Evolutionary conservation across 306 rosid genomes (phyloP), one percentile per base, ranked within the genome.

Genomic region (Medicago lupulina): DNA sequence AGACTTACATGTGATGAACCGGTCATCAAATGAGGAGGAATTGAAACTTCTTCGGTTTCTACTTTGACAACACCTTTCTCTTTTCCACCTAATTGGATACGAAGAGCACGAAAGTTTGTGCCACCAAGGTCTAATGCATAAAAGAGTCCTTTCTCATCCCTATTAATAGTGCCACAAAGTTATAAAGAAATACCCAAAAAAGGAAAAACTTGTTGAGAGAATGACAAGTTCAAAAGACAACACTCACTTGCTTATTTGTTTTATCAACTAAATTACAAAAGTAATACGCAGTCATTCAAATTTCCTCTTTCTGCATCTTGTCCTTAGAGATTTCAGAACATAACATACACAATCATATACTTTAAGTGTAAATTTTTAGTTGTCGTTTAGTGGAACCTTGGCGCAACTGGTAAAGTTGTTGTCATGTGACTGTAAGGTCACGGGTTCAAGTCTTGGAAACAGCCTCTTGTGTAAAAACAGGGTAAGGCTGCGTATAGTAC

Each of bases 91-190:
- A 96, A 81, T n/a, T 84, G 92, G 47, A 92, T 90, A 9, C 99
- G 98, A 75, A 96, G 47, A 67, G 90, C 88, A 12, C 99, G 98
- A 49, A 96, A 96, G 82, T 96, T 96, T 50, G 99, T 96, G 67
- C 99, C 99, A 51, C 99, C 99, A 70, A 96, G 99, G 74, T 96
- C 99, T 73, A 96, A 78, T 47, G 99, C 99, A 86, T 96, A 96
- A 78, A 84, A 96, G 43, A 89, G 57, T 53, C 99, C 99, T 60
- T 87, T 82, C 88, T 96, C 99, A 62, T 96, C 88, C 87, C 99
- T 96, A 67, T 15, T 61, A 81, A 73, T 3, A 70, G 8, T 16
- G 70, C 36, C 60, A 61, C 53, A 74, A 81, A 75, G 44, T 73
- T 4, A 62, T 4, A 62, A 17, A 72, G 69, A 62, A n/a, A 31